Evolutionary conservation across 192 early-diverging fungal genomes (phyloP).

Genomic region (Gamsiella multidivaricata): DNA sequence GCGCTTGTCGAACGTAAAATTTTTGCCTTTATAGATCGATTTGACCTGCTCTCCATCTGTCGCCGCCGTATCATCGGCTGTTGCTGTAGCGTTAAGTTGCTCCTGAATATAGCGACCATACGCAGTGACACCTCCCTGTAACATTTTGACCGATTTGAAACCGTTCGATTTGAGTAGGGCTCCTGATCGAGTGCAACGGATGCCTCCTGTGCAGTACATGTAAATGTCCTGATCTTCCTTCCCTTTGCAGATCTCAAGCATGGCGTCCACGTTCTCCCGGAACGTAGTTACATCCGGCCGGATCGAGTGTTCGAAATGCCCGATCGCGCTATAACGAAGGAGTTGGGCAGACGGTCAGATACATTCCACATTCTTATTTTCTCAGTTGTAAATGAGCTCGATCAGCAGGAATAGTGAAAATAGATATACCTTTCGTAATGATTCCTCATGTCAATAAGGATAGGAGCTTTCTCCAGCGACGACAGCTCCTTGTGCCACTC

Average conservation of each 20-base stretch:
- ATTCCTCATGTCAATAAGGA: constrained; percentile 85
- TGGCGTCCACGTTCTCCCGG: constrained; percentile 70
- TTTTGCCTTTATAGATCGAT: constrained; percentile 79
- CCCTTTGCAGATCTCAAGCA: constrained; percentile 68
- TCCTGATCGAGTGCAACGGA: constrained; percentile 83
- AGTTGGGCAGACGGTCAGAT: not conserved
- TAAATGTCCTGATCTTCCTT: constrained; percentile 71
- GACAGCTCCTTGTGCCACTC: constrained; percentile 74
- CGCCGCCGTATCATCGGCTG: not conserved
- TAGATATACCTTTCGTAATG: constrained; percentile 71
- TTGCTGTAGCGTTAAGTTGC: constrained; percentile 26
- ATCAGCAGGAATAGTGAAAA: too few species aligned
- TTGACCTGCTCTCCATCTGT: constrained; percentile 3
- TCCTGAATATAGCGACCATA: constrained; percentile 72
- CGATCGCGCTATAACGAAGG: constrained; percentile 62
- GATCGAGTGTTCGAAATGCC: constrained; percentile 75
- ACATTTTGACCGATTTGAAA: constrained; percentile 72
- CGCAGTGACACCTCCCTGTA: constrained; percentile 80
- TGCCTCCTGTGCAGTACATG: constrained; percentile 91
- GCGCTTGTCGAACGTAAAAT: constrained; percentile 87
- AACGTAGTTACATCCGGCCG: constrained; percentile 80
- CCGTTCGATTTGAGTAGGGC: constrained; percentile 75
- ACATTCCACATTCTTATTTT: too few species aligned
- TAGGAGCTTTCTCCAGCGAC: constrained; percentile 53
- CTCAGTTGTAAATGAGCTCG: too few species aligned